Percentiles rank a stretch among this genome's conserved stretches.
phyloP scores from a whole-genome alignment of 768 basidiomycete genomes.

The Serendipita sp. region DNA sequence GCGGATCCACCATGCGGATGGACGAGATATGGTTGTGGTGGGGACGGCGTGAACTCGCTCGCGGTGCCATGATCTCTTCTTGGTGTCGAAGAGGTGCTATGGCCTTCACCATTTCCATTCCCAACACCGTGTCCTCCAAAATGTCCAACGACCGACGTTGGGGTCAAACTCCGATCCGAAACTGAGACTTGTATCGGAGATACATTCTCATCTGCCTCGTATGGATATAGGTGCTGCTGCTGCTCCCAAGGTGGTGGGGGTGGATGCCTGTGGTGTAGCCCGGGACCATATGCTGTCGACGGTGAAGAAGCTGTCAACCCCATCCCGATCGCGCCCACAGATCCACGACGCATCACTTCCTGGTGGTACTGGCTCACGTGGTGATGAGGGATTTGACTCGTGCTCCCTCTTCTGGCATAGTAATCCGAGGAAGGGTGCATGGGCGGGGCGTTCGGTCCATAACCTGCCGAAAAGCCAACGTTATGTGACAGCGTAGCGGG shows the following conservation, averaged over 20 bases:
- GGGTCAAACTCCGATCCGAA: neutral
- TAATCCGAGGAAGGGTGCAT: neutral
- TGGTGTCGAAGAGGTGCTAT: no score
- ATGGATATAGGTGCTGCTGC: no score
- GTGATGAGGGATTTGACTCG: constrained; percentile 4
- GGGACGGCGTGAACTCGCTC: neutral
- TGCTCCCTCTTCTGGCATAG: constrained; percentile 2
- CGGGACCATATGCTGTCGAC: neutral
- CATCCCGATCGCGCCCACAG: neutral
- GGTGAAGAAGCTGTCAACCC: neutral
- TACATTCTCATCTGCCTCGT: no score
- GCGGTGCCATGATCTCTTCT: no score
- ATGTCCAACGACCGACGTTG: neutral
- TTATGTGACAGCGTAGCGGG: neutral
- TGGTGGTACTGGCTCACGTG: neutral
- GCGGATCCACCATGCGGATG: neutral
- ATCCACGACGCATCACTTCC: neutral
- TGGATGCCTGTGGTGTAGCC: no score
- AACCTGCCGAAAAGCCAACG: neutral
- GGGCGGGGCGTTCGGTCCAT: neutral
- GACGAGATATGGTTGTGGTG: neutral
- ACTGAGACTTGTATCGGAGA: no score
- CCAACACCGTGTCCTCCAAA: no score
- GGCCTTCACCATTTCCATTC: no score
- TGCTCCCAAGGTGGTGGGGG: no score